Base-by-base conservation (phyloP, 2,329 filamentous ascomycete species). In the Botrytis sinoallii region DNA sequence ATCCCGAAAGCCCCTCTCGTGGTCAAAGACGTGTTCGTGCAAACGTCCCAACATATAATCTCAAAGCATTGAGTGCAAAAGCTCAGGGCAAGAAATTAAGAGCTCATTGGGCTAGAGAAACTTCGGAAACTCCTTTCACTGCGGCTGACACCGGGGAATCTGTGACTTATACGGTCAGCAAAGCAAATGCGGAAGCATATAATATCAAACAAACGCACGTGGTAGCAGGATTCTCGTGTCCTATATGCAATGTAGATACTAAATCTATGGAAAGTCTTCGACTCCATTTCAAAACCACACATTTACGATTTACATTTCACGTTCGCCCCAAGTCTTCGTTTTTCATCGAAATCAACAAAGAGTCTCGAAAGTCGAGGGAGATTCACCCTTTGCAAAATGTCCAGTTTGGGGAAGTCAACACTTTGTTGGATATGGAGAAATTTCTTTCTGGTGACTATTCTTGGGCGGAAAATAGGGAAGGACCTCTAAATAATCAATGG, bases 11-110 rank as follows among this genome's bases (percentile, higher is more conserved):
- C 38, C 74, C 76, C 22, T 73, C 75, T 38, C 78, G 79, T 59
- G 73, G 74, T 40, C 74, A 75, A 22, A 77, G 79, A 69, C 75
- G 73, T 20, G 75, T 78, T 38, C 71, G 70, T 12, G 74, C 72
- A 68, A 76, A 77, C 22, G 14, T 76, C 18, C 84, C 85, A 35
- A 70, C 52, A n/a, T 91, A 91, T 78, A 91, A 91, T 76, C 80
- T 90, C 55, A 90, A 89, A 78, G 83, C 86, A 20, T 81, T 90
- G 25, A 90, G 86, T 79, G 87, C 88, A 77, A 86, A 87, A 77
- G 87, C 87, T 9, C 84, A 88, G 70, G 87, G 88, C 6, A 87
- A 84, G 76, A 85, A 86, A 61, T 79, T 80, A 29, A 84, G 83
- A 75, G 86, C 85, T 75, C 83, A 83, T n/a, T 82, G 83, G 72